These are phyloP conservation scores for Candida taoyuanica DNA, from an alignment of 805 yeast species.

Conservation along the genomic window DNA sequence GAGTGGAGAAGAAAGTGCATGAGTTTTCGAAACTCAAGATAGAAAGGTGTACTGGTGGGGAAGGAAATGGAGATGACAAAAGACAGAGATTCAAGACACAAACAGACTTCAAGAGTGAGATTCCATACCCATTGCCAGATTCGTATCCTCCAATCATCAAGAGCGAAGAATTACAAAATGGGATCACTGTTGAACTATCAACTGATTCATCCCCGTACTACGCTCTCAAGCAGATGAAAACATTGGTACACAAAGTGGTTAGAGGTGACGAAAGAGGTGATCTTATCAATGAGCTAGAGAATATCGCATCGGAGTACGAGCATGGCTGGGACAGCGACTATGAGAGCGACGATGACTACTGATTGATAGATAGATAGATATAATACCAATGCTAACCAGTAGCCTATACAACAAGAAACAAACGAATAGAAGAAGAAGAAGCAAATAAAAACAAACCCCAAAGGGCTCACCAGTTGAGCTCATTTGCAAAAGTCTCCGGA, in stretches of 20 bases:
- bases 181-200: conserved; percentile 18
- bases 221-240: conserved; percentile 23
- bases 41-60: conserved; percentile 9
- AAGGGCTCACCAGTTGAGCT: conserved; percentile 21
- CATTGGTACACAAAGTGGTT: conserved; percentile 28
- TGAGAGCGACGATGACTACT: conserved; percentile 36
- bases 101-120: conserved; percentile 7
- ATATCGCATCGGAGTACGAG: conserved; percentile 43
- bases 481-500: conserved; percentile 30
- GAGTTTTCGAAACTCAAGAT: conserved; percentile 29
- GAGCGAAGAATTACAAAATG: conserved; percentile 8
- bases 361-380: no score
- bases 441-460: no score
- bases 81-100: conserved; percentile 1
- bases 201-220: conserved; percentile 19
- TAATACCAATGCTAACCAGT: no score
- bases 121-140: conserved; percentile 25
- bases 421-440: no score
- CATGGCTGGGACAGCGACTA: conserved; percentile 44
- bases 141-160: conserved; percentile 30
- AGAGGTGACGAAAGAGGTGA: conserved; percentile 50
- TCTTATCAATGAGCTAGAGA: conserved; percentile 43
- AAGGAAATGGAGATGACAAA: background rate
- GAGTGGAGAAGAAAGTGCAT: conserved; percentile 8
- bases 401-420: no score